Evolutionary conservation across 2,329 filamentous ascomycete species (phyloP).

Genomic region (Chrysosporium queenslandicum): DNA sequence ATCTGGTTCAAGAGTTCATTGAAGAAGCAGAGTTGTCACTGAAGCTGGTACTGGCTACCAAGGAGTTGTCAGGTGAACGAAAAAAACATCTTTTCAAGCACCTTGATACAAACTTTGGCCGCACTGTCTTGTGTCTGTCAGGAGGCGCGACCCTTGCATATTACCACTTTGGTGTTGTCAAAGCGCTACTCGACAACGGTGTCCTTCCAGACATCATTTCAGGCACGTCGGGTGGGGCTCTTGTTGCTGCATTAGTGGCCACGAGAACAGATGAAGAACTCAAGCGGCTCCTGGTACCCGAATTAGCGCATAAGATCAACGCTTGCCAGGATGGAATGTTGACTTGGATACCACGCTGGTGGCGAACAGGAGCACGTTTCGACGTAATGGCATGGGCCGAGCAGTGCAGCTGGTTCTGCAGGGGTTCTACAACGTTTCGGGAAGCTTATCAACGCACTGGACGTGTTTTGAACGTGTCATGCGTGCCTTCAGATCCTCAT

Average conservation of each 20-base stretch:
- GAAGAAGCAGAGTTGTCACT: constrained; percentile 57
- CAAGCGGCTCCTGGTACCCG: constrained; percentile 71
- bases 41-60: constrained; percentile 57
- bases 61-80: constrained; percentile 57
- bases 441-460: constrained; percentile 93
- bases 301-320: constrained; percentile 72
- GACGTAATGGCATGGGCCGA: constrained; percentile 87
- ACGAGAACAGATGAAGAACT: constrained; percentile 89
- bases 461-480: constrained; percentile 88
- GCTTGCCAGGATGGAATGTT: constrained; percentile 70
- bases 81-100: constrained; percentile 81
- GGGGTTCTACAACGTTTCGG: constrained; percentile 83
- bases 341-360: constrained; percentile 77
- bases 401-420: constrained; percentile 78
- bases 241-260: constrained; percentile 76
- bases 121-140: constrained; percentile 84
- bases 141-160: constrained; percentile 93
- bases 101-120: constrained; percentile 78
- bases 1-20: constrained; percentile 78
- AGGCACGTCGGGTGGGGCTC: constrained; percentile 84
- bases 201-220: constrained; percentile 89
- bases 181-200: constrained; percentile 75
- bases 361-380: constrained; percentile 83
- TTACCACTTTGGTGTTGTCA: constrained; percentile 90
- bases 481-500: constrained; percentile 90